A percentile compares a stretch with the other conserved stretches of the same genome.
These are phyloP conservation scores for Podaxis carcinomalis DNA, from an alignment of 768 basidiomycete genomes.

Conservation along the genomic window DNA sequence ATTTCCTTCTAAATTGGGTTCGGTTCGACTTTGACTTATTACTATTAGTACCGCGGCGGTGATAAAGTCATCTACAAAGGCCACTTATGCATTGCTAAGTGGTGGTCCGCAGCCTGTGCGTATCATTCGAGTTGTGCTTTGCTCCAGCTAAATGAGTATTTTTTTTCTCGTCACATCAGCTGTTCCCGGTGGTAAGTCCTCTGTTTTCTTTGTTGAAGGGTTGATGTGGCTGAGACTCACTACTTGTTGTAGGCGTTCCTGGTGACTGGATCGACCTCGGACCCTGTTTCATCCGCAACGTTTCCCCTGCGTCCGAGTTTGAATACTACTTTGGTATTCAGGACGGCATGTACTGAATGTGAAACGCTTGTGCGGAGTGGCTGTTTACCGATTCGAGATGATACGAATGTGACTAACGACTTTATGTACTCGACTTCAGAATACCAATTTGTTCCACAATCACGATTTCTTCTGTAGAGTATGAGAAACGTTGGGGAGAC, in stretches of 20 bases:
- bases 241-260: slow-evolving; percentile 19
- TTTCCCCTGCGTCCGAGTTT: neutral
- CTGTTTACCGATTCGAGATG: neutral
- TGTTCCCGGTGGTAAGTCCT: slow-evolving; percentile 24
- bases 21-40: neutral
- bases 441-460: no score
- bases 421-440: neutral
- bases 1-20: slow-evolving; percentile 26
- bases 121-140: neutral
- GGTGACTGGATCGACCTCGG: slow-evolving; percentile 32
- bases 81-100: slow-evolving; percentile 45
- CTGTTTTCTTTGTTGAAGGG: neutral
- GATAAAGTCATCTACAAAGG: slow-evolving; percentile 33
- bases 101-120: slow-evolving; percentile 41
- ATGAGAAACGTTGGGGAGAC: no score
- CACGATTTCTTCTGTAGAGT: no score
- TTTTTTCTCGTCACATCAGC: slow-evolving; percentile 14
- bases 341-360: neutral
- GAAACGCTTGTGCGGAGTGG: neutral
- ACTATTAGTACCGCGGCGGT: slow-evolving; percentile 38
- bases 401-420: neutral
- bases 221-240: neutral
- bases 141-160: neutral
- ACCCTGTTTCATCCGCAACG: slow-evolving; percentile 17
- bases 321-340: neutral